These are phyloP conservation scores for Tephrocybe rancida DNA, from an alignment of 768 basidiomycete species.

Conservation along the genomic window DNA sequence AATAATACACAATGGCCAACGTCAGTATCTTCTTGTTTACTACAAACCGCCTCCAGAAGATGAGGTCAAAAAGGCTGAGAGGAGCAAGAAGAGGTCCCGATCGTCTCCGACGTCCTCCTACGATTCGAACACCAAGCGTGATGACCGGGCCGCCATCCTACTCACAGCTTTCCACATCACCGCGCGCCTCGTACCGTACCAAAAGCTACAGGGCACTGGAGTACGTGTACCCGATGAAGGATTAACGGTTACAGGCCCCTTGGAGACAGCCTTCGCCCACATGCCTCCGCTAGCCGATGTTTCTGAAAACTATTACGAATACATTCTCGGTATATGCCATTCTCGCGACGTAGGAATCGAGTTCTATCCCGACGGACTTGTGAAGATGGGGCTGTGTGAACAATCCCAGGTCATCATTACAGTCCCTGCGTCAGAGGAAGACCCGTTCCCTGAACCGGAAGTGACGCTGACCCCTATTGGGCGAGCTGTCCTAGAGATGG, in stretches of 20 bases:
- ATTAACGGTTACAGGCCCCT: conserved; percentile 62
- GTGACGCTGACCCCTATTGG: conserved; percentile 53
- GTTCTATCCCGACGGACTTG: conserved; percentile 79
- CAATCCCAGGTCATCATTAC: conserved; percentile 22
- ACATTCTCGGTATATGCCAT: conserved; percentile 62
- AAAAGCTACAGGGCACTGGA: conserved; percentile 72
- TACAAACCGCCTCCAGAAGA: conserved; percentile 48
- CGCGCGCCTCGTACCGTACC: conserved; percentile 72
- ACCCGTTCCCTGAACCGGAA: conserved; percentile 42
- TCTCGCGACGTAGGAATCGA: conserved; percentile 71
- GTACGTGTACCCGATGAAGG: conserved; percentile 75
- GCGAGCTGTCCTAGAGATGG: conserved; percentile 57
- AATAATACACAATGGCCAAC: conserved; percentile 48
- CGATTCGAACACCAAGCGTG: conserved; percentile 33
- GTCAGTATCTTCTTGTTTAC: conserved; percentile 79
- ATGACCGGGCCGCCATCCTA: conserved; percentile 47
- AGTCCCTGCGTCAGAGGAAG: conserved; percentile 40
- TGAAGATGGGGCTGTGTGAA: conserved; percentile 70
- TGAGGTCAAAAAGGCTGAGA: conserved; percentile 30
- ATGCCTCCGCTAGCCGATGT: conserved; percentile 40
- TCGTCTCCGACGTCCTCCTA: conserved; percentile 38
- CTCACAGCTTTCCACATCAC: conserved; percentile 72
- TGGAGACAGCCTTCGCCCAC: conserved; percentile 53
- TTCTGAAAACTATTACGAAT: conserved; percentile 37
- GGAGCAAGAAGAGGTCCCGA: conserved; percentile 49